Conservation (phyloP, 805 yeast genomes). For the Candida methanosorbosa region DNA sequence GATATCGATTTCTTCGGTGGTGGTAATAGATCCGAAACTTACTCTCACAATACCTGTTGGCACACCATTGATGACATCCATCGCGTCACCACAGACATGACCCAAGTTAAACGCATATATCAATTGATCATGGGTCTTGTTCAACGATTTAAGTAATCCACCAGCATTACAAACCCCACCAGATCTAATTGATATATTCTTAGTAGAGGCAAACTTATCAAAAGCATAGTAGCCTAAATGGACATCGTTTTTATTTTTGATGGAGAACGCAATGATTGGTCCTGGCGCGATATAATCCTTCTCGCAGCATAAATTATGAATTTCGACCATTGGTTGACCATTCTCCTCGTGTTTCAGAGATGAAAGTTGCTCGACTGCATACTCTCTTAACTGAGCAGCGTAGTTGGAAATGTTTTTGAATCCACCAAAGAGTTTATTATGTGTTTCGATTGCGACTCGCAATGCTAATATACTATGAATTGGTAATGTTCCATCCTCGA, state of each 20-base stretch:
- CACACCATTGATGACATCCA: slow-evolving; percentile 27
- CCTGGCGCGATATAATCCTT: slow-evolving; percentile 21
- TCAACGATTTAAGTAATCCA: slow-evolving; percentile 21
- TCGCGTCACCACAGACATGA: slow-evolving; percentile 33
- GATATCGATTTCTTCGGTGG: slow-evolving; percentile 23
- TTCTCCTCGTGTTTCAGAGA: slow-evolving; percentile 8
- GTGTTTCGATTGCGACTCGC: slow-evolving; percentile 25
- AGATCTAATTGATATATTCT: slow-evolving; percentile 27
- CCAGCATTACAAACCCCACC: slow-evolving; percentile 38
- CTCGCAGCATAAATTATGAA: slow-evolving; percentile 4
- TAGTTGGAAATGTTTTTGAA: slow-evolving; percentile 23
- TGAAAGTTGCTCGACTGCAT: slow-evolving; percentile 15
- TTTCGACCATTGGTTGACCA: slow-evolving; percentile 16
- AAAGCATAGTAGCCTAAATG: slow-evolving; percentile 31
- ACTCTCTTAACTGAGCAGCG: slow-evolving; percentile 14
- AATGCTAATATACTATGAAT: slow-evolving; percentile 30
- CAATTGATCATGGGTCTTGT: slow-evolving; percentile 19
- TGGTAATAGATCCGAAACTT: slow-evolving; percentile 33
- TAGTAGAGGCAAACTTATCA: slow-evolving; percentile 22
- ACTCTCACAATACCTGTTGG: slow-evolving; percentile 34
- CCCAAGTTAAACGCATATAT: slow-evolving; percentile 22
- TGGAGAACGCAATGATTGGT: slow-evolving; percentile 31
- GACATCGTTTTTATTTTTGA: slow-evolving; percentile 14
- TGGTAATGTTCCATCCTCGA: slow-evolving; percentile 39
- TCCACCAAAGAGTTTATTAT: slow-evolving; percentile 21